Evolutionary conservation across 805 yeast species (phyloP).

Genomic region (Wickerhamiella parazyma): DNA sequence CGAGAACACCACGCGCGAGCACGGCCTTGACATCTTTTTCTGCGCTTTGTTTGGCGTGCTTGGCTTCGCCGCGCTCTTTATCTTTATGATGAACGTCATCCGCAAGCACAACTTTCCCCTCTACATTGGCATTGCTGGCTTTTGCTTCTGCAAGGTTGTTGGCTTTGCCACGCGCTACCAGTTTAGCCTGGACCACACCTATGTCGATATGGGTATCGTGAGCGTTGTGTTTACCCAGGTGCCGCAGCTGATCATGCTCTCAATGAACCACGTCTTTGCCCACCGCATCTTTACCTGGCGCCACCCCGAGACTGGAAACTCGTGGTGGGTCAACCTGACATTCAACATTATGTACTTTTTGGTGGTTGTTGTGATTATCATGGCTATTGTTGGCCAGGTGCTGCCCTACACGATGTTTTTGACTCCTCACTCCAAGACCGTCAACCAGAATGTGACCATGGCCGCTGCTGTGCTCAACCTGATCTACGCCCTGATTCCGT

Average conservation of each 20-base stretch:
- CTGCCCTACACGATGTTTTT: slow-evolving; percentile 48
- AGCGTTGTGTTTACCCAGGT: slow-evolving; percentile 42
- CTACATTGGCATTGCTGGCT: slow-evolving; percentile 39
- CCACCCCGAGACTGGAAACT: slow-evolving; percentile 57
- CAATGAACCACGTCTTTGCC: slow-evolving; percentile 50
- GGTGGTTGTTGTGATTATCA: slow-evolving; percentile 45
- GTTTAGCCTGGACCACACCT: slow-evolving; percentile 44
- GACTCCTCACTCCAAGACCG: slow-evolving; percentile 31
- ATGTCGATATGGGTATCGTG: slow-evolving; percentile 39
- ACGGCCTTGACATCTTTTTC: slow-evolving; percentile 48
- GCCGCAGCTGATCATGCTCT: slow-evolving; percentile 44
- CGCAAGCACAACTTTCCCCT: slow-evolving; percentile 52
- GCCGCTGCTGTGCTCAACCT: slow-evolving; percentile 37
- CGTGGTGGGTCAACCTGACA: slow-evolving; percentile 34
- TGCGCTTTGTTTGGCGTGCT: slow-evolving; percentile 39
- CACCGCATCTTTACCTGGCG: slow-evolving; percentile 66
- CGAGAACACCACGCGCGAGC: slow-evolving; percentile 29
- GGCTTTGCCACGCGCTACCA: slow-evolving; percentile 46
- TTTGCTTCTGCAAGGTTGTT: slow-evolving; percentile 38
- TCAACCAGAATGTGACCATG: slow-evolving; percentile 42
- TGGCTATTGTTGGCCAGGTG: slow-evolving; percentile 53
- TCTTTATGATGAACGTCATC: slow-evolving; percentile 35
- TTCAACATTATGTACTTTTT: slow-evolving; percentile 40
- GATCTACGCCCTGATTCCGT: slow-evolving; percentile 42
- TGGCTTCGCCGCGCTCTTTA: slow-evolving; percentile 32